phyloP scores from a whole-genome alignment of 352 stramenopile genomes.

The Phytophthora niederhauseri region DNA sequence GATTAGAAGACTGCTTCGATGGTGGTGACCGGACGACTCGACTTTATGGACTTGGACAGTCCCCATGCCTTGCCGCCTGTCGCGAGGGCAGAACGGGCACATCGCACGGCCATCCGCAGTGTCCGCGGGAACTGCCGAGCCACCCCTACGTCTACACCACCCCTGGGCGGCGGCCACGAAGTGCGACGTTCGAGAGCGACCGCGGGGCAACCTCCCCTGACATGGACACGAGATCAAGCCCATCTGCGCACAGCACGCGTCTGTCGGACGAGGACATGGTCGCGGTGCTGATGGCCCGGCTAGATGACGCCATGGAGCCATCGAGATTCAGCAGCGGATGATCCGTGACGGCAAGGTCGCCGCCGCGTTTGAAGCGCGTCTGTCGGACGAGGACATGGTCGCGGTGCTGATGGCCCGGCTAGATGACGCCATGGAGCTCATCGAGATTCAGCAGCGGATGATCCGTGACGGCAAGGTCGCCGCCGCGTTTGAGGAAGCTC shows the following conservation, averaged over 20 bases:
- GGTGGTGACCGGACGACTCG: constrained; percentile 12
- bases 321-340: constrained; percentile 5
- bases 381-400: constrained; percentile 11
- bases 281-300: constrained; percentile 2
- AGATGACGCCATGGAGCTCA: constrained; percentile 2
- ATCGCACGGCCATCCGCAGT: neutral
- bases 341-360: neutral
- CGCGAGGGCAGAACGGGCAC: neutral
- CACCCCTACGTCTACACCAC: constrained; percentile 2
- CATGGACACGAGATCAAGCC: neutral
- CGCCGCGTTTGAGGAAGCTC: neutral
- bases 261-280: constrained; percentile 13
- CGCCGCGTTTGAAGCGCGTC: neutral
- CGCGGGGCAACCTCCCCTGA: neutral
- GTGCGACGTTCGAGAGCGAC: neutral
- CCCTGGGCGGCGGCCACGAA: neutral
- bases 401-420: constrained; percentile 7
- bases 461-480: neutral
- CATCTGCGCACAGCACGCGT: constrained; percentile 8
- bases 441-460: constrained; percentile 5
- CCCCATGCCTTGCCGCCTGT: constrained; percentile 7
- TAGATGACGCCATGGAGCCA: constrained; percentile 2
- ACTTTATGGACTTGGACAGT: constrained; percentile 17
- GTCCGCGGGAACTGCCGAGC: constrained; percentile 1
- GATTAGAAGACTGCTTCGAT: constrained; percentile 19